Conservation (phyloP, 371 early-diverging fungal genomes). For the Apophysomyces variabilis region DNA sequence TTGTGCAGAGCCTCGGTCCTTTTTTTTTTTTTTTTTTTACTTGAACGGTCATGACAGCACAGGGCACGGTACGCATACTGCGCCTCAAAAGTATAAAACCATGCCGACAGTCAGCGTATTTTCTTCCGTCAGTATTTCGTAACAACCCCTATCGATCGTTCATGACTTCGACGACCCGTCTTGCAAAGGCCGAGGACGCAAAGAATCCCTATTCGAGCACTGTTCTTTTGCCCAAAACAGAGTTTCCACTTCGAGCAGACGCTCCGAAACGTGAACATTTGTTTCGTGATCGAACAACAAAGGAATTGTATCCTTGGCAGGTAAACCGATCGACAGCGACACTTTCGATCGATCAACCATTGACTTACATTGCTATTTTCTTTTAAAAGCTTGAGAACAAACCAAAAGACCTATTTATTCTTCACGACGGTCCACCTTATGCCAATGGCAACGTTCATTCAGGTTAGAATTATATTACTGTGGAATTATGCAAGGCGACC, state of each 20-base stretch:
- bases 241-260: slow-evolving; percentile 75
- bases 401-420: slow-evolving; percentile 70
- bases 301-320: slow-evolving; percentile 80
- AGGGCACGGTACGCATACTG: neutral
- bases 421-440: slow-evolving; percentile 98
- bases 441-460: slow-evolving; percentile 95
- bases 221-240: slow-evolving; percentile 72
- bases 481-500: neutral
- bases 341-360: too few species aligned
- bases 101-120: neutral
- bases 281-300: slow-evolving; percentile 69
- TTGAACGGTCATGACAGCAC: neutral
- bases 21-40: neutral
- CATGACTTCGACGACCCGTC: slow-evolving; percentile 1
- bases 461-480: slow-evolving; percentile 36
- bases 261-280: slow-evolving; percentile 65
- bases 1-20: too few species aligned
- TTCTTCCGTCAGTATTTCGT: neutral
- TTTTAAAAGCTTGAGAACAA: slow-evolving; percentile 57
- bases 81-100: neutral
- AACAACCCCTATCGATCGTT: neutral
- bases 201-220: slow-evolving; percentile 64
- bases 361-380: neutral
- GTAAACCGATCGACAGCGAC: slow-evolving; percentile 29
- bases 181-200: slow-evolving; percentile 11